These are phyloP conservation scores for Leucogyrophana mollusca DNA, from an alignment of 768 basidiomycete species.

Conservation along the genomic window DNA sequence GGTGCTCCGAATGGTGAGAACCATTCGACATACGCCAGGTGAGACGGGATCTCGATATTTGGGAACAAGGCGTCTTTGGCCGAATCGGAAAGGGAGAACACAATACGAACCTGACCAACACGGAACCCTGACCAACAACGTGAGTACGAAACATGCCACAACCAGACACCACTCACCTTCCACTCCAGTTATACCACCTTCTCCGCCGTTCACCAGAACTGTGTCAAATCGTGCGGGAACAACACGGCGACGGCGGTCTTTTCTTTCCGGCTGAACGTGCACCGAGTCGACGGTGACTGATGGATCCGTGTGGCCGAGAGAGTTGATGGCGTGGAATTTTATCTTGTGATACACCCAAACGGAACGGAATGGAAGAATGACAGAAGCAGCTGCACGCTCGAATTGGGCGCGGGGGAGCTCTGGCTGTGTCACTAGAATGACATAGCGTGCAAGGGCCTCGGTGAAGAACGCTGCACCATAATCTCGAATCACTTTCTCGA, in stretches of 20 bases:
- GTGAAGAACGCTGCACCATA: conserved; percentile 29
- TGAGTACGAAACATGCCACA: conserved; percentile 19
- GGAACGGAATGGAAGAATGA: conserved; percentile 10
- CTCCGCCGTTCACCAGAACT: conserved; percentile 19
- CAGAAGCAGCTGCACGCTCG: conserved; percentile 4
- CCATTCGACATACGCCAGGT: conserved; percentile 31
- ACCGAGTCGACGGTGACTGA: conserved; percentile 24
- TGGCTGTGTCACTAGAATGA: conserved; percentile 19
- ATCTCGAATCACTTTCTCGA: conserved; percentile 13
- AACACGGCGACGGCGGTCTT: too few species aligned
- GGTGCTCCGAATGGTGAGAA: conserved; percentile 19
- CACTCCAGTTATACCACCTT: conserved; percentile 5
- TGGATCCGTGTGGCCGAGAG: neutral
- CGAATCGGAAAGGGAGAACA: conserved; percentile 5
- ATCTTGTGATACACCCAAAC: conserved; percentile 29
- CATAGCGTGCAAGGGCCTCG: conserved; percentile 25
- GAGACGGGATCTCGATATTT: conserved; percentile 13
- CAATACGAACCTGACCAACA: conserved; percentile 8
- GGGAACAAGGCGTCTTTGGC: conserved; percentile 9
- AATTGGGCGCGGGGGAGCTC: conserved; percentile 10
- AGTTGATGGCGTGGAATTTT: conserved; percentile 25
- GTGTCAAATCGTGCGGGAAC: conserved; percentile 32
- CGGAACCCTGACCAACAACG: conserved; percentile 12
- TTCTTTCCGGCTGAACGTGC: conserved; percentile 24
- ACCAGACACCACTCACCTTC: conserved; percentile 12